phyloP scores from a whole-genome alignment of 2,329 filamentous ascomycete genomes.

The Aschersonia sp. region DNA sequence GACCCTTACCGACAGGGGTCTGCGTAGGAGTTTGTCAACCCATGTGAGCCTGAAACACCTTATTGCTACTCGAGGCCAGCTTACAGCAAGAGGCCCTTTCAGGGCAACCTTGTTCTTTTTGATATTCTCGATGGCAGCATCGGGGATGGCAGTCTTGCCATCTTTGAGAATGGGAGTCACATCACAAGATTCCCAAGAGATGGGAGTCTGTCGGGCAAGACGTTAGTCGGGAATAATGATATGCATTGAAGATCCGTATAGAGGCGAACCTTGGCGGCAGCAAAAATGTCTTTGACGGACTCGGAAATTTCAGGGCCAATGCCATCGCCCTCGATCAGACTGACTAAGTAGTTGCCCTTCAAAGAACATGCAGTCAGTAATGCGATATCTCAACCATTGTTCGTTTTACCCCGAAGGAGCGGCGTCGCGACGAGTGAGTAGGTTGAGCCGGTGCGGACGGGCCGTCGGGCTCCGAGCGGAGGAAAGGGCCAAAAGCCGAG shows the following conservation, averaged over 20 bases:
- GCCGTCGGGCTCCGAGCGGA: background rate
- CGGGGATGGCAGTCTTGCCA: constrained; percentile 88
- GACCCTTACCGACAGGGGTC: constrained; percentile 95
- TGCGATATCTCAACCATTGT: too few species aligned
- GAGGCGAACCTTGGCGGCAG: constrained; percentile 66
- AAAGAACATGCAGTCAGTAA: background rate
- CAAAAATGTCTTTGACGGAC: constrained; percentile 98
- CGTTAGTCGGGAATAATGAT: background rate
- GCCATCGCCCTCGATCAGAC: constrained; percentile 95
- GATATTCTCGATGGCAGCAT: constrained; percentile 86
- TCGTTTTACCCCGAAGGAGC: background rate
- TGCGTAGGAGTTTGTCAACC: constrained; percentile 17
- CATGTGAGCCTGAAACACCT: background rate
- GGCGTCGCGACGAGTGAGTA: constrained; percentile 1
- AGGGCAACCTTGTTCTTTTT: constrained; percentile 92
- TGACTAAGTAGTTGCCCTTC: constrained; percentile 89
- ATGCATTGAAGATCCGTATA: background rate
- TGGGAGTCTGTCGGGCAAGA: constrained; percentile 47
- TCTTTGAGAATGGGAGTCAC: constrained; percentile 89
- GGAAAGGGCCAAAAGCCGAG: background rate
- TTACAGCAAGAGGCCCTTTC: constrained; percentile 90
- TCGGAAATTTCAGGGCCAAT: constrained; percentile 97
- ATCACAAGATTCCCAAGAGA: constrained; percentile 95
- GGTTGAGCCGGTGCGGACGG: constrained; percentile 3
- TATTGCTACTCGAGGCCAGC: constrained; percentile 13